phyloP scores from a whole-genome alignment of 345 rosid genomes.

The Nasturtium officinale region DNA sequence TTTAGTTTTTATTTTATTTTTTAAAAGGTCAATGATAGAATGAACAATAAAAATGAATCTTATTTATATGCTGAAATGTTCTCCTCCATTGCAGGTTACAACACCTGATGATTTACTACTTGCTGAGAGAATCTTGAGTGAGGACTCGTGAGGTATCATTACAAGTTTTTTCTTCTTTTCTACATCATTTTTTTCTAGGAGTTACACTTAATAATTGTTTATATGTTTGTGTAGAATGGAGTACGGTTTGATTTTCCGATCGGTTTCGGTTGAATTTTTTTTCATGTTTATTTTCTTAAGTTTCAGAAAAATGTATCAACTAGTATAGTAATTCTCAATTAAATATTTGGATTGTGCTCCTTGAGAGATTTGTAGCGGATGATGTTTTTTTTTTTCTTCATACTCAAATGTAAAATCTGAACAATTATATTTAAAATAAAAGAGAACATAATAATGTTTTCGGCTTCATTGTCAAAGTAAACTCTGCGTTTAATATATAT shows the following conservation, averaged over 20 bases:
- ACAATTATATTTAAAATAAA: background rate
- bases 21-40: too few relatives aligned
- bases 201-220: background rate
- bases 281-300: too few relatives aligned
- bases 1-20: background rate
- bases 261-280: background rate
- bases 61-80: background rate
- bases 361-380: too few relatives aligned
- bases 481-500: too few relatives aligned
- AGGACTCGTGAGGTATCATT: conserved; percentile 29
- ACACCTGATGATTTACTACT: conserved; percentile 90
- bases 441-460: background rate
- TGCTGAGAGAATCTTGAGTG: conserved; percentile 77
- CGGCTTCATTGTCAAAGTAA: too few relatives aligned
- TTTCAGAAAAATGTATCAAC: background rate
- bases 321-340: too few relatives aligned
- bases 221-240: conserved; percentile 2
- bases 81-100: conserved; percentile 60
- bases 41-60: background rate
- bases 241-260: background rate
- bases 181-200: background rate
- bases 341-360: too few relatives aligned
- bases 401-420: too few relatives aligned
- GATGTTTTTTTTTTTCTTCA: too few relatives aligned
- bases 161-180: background rate